Evolutionary conservation across 2,329 filamentous ascomycete species (phyloP).

Genomic region (Fusarium clavum): DNA sequence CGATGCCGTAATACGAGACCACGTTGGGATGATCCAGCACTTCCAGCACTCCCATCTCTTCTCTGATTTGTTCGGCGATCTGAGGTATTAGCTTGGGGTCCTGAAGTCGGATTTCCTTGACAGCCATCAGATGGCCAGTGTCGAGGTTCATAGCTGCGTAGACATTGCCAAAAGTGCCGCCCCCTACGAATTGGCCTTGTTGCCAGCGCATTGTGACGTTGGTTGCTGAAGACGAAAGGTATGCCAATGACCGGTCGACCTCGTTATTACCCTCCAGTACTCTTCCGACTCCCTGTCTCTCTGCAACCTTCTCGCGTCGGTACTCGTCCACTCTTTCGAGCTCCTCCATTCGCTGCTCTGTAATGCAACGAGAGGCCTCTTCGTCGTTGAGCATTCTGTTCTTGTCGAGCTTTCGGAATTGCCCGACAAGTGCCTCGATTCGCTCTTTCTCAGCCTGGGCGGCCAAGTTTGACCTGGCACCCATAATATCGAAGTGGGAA

Average conservation of each 20-base stretch:
- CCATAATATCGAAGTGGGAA: constrained; percentile 99
- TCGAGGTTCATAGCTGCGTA: constrained; percentile 98
- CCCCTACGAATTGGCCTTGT: constrained; percentile 97
- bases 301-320: constrained; percentile 82
- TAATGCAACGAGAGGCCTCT: constrained; percentile 81
- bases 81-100: constrained; percentile 96
- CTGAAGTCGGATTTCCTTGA: constrained; percentile 97
- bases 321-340: constrained; percentile 81
- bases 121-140: constrained; percentile 95
- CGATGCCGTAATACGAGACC: constrained; percentile 97
- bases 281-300: constrained; percentile 87
- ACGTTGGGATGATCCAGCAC: constrained; percentile 97
- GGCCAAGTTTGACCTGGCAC: constrained; percentile 90
- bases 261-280: constrained; percentile 96
- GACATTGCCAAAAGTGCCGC: constrained; percentile 96
- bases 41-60: constrained; percentile 97
- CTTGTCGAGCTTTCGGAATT: constrained; percentile 82
- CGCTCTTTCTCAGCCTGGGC: constrained; percentile 94
- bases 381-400: constrained; percentile 81
- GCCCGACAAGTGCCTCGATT: constrained; percentile 81
- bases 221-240: constrained; percentile 91
- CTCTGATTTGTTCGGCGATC: constrained; percentile 91
- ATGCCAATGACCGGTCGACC: constrained; percentile 93
- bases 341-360: constrained; percentile 78
- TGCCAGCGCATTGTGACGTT: constrained; percentile 98